These are phyloP conservation scores for Chlorencoelia australis DNA, from an alignment of 2,329 filamentous ascomycete species.

Conservation along the genomic window DNA sequence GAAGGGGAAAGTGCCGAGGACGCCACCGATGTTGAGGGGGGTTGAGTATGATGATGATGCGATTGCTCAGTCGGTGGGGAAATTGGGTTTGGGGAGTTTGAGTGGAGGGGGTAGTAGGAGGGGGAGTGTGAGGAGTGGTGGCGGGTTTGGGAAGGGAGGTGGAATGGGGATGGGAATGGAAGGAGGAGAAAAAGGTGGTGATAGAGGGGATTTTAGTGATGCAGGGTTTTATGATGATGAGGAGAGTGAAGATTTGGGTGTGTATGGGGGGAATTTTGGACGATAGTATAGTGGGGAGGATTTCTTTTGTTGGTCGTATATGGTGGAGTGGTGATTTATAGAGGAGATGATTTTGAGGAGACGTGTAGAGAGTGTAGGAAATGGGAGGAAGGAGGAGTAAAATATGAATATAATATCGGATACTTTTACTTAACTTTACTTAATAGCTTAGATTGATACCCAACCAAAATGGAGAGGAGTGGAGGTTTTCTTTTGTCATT, in stretches of 20 bases:
- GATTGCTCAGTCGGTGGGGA: conserved; percentile 31
- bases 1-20: conserved; percentile 31
- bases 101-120: too few relatives aligned
- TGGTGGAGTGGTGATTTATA: too few relatives aligned
- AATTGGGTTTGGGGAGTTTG: conserved; percentile 29
- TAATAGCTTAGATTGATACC: too few relatives aligned
- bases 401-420: too few relatives aligned
- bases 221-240: conserved; percentile 29
- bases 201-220: conserved; percentile 30
- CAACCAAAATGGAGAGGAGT: too few relatives aligned
- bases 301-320: not conserved
- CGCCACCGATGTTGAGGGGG: conserved; percentile 51
- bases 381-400: too few relatives aligned
- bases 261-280: conserved; percentile 8
- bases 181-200: conserved; percentile 3
- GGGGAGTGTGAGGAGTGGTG: not conserved
- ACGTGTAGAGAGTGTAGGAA: too few relatives aligned
- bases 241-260: conserved; percentile 16
- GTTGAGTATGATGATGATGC: conserved; percentile 53
- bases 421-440: too few relatives aligned
- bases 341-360: too few relatives aligned
- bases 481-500: too few relatives aligned
- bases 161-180: conserved; percentile 3
- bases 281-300: not conserved
- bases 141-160: conserved; percentile 1